Evolutionary conservation across 2,329 filamentous ascomycete genomes (phyloP).

Genomic region (Thelonectria olida): DNA sequence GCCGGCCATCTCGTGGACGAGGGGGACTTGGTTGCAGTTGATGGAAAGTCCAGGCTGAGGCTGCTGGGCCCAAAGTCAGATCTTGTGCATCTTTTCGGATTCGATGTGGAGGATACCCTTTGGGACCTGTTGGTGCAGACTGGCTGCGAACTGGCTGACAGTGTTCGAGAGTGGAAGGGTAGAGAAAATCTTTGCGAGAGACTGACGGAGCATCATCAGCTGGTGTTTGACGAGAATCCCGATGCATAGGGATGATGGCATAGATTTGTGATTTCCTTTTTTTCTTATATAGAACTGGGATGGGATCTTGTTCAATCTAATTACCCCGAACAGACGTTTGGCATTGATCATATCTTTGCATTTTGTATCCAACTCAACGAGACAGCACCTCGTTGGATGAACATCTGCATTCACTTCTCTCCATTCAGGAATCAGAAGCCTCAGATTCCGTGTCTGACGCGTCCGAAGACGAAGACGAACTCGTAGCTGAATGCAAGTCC

Average conservation of each 20-base stretch:
- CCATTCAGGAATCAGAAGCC: too few relatives aligned
- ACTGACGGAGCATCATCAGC: slow-evolving; percentile 18
- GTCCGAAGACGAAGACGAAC: too few relatives aligned
- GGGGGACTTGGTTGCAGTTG: slow-evolving; percentile 11
- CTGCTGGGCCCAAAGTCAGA: slow-evolving; percentile 14
- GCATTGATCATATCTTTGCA: too few relatives aligned
- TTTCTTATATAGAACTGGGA: not conserved
- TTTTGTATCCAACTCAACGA: too few relatives aligned
- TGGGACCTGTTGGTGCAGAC: slow-evolving; percentile 24
- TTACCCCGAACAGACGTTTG: too few relatives aligned
- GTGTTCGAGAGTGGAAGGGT: slow-evolving; percentile 15
- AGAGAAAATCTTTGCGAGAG: slow-evolving; percentile 16
- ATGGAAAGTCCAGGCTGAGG: slow-evolving; percentile 16
- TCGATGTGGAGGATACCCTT: slow-evolving; percentile 20
- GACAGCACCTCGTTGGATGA: too few relatives aligned
- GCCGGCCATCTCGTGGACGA: slow-evolving; percentile 21
- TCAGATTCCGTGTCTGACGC: too few relatives aligned
- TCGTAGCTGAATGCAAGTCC: too few relatives aligned
- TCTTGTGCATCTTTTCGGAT: slow-evolving; percentile 7
- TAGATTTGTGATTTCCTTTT: not conserved
- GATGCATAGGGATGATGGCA: not conserved
- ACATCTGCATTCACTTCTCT: too few relatives aligned
- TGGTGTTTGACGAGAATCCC: slow-evolving; percentile 17
- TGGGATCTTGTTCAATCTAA: too few relatives aligned
- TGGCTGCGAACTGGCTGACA: slow-evolving; percentile 19